Base-by-base conservation (phyloP, 2,329 filamentous ascomycete genomes). In the Ceratocystiopsis minuta region DNA sequence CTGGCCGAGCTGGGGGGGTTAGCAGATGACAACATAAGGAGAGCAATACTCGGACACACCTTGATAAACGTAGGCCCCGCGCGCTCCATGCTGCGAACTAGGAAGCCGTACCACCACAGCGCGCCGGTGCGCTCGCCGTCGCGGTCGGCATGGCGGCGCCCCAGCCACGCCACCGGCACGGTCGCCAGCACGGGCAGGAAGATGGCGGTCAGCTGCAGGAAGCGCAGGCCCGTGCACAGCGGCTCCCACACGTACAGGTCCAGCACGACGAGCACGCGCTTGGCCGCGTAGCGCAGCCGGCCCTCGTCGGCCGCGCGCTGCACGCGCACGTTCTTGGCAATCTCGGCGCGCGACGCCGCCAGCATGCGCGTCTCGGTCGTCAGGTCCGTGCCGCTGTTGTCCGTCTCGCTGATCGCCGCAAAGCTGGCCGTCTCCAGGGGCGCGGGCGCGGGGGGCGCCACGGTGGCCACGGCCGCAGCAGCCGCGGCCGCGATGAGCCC, bases 51-150 rank as follows among this genome's bases (percentile, higher is more conserved):
- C n/a, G n/a, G n/a, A n/a, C n/a, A n/a, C n/a, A n/a, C n/a, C 77
- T 98, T 98, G 63, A 98, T 98, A 55, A 98, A 98, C 0, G 90
- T 86, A 37, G 90, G 87, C 0, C 90, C 90, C 16, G 88, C 85
- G 55, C 78, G 70, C 60, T 98, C 88, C 90, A 98, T 96, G 24
- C 80, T 71, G 44, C 67, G 71, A 11, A 96, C 86, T 34, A 98
- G 61, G 53, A 94, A 90, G 4, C 67, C 66, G 62, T 95, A 98
- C 90, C 90, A 98, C 85, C 83, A 94, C 3, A 96, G 54, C 0
- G 87, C 87, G 1, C 90, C 88, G 6, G 64, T 68, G 47, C 84
- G 70, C 61, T 94, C 84, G 49, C 83, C 75, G 51, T 85, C 78
- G 44, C 69, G 71, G 32, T 75, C 64, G 2, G 69, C 62, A 39